These are phyloP conservation scores for Fimicolochytrium jonesii DNA, from an alignment of 192 early-diverging fungal genomes.

Conservation along the genomic window DNA sequence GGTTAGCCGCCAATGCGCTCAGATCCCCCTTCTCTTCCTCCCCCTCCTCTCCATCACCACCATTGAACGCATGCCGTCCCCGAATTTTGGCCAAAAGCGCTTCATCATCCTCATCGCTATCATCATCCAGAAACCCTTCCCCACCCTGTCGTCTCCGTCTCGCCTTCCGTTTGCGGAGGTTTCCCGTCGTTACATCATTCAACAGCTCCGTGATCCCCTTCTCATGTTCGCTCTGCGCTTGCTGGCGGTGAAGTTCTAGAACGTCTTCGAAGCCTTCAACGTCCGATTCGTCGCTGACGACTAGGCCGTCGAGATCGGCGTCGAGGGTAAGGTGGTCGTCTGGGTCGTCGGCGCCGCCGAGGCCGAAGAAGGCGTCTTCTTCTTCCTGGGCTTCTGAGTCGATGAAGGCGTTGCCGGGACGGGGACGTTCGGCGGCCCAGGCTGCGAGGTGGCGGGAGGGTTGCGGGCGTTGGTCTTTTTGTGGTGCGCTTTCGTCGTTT, in stretches of 20 bases:
- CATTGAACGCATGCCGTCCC: not conserved
- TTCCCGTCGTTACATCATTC: constrained; percentile 37
- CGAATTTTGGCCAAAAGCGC: constrained; percentile 20
- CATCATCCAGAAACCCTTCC: constrained; percentile 18
- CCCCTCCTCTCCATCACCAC: not conserved
- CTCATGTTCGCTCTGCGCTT: constrained; percentile 21
- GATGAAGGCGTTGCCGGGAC: not conserved
- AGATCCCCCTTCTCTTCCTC: constrained; percentile 7
- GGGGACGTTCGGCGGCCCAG: not conserved
- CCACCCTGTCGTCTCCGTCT: constrained; percentile 4
- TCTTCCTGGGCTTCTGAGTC: constrained; percentile 20
- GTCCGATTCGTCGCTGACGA: constrained; percentile 21
- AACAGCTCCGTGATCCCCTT: constrained; percentile 28
- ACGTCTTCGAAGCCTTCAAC: constrained; percentile 19
- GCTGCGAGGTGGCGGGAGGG: not conserved
- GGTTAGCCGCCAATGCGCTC: constrained; percentile 18
- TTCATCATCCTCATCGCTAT: constrained; percentile 33
- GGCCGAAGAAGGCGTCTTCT: constrained; percentile 39
- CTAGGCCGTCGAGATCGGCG: constrained; percentile 14
- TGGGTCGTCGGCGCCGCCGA: constrained; percentile 33
- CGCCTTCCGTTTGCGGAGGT: constrained; percentile 31
- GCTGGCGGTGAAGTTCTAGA: constrained; percentile 16
- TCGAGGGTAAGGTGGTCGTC: constrained; percentile 10
- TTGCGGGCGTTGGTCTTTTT: not conserved
- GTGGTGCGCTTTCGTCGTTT: constrained; percentile 1